Conservation (phyloP, 495 filamentous ascomycete genomes). For the Aspergillus sclerotiicarbonarius region DNA sequence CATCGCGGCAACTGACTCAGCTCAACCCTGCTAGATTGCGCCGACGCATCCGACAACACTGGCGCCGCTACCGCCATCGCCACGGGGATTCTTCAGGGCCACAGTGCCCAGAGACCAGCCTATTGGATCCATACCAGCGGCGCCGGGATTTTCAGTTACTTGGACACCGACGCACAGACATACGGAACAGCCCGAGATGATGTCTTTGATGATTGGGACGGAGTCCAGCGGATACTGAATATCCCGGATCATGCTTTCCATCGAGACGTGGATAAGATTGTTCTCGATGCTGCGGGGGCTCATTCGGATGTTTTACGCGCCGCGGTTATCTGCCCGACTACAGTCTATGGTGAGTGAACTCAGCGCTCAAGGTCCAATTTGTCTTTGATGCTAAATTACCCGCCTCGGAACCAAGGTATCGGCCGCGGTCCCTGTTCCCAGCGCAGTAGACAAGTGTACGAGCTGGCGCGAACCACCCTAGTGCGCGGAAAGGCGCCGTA, state of each 20-base stretch:
- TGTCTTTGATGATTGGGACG: constrained; percentile 45
- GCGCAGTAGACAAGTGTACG: constrained; percentile 55
- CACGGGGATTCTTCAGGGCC: too few relatives aligned
- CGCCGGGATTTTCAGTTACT: constrained; percentile 14
- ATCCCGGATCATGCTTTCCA: constrained; percentile 45
- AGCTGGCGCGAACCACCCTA: constrained; percentile 48
- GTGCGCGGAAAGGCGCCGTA: constrained; percentile 52
- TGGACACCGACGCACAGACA: constrained; percentile 9
- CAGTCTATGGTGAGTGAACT: constrained; percentile 55
- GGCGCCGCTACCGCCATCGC: too few relatives aligned
- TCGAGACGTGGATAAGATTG: constrained; percentile 47
- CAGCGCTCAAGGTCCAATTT: neutral
- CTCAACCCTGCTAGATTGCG: too few relatives aligned
- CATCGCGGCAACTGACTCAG: too few relatives aligned
- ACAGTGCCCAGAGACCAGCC: too few relatives aligned
- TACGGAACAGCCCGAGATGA: constrained; percentile 1
- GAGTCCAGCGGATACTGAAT: constrained; percentile 40
- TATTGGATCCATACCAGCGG: constrained; percentile 15
- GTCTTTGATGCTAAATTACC: neutral
- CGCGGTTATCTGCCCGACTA: constrained; percentile 63
- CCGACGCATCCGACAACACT: too few relatives aligned
- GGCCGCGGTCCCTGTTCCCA: constrained; percentile 62
- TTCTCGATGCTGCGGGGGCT: constrained; percentile 31
- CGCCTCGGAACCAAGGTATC: neutral
- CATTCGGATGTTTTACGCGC: constrained; percentile 45